Percentiles rank a stretch among this genome's conserved stretches.
phyloP scores from a whole-genome alignment of 176 grass and related monocot species.

The Rhipidocladum racemiflorum region DNA sequence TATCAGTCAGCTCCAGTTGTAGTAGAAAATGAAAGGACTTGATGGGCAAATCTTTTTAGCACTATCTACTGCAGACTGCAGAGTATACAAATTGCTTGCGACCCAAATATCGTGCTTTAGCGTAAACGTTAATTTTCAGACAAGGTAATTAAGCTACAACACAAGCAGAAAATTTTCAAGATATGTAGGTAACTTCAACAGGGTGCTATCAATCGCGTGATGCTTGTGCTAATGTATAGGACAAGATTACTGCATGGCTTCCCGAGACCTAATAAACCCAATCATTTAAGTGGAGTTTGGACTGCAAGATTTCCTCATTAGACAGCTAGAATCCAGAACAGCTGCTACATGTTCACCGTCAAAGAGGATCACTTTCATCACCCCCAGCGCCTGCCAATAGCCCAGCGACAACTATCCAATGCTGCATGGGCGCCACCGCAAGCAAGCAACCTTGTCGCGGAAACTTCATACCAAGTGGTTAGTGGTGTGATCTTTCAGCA shows the following conservation, averaged over 20 bases:
- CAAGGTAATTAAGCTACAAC: background rate
- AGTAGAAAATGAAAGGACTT: constrained; percentile 10
- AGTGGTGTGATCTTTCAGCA: background rate
- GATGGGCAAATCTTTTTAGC: background rate
- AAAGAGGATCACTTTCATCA: constrained; percentile 27
- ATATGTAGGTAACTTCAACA: background rate
- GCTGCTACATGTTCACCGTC: background rate
- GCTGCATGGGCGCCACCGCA: background rate
- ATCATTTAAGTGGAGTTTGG: constrained; percentile 9
- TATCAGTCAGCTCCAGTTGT: constrained; percentile 26
- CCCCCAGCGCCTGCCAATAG: background rate
- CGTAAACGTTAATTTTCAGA: constrained; percentile 17
- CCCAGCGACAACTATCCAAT: background rate
- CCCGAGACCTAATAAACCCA: constrained; percentile 11
- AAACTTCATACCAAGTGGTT: constrained; percentile 9
- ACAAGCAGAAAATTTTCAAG: background rate
- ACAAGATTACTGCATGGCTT: constrained; percentile 16
- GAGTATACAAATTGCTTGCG: background rate
- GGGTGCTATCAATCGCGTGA: constrained; percentile 1
- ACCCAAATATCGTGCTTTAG: background rate
- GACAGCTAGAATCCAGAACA: constrained; percentile 27
- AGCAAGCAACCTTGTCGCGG: constrained; percentile 12
- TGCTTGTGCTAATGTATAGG: background rate
- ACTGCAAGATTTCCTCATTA: background rate
- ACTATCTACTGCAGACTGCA: background rate